Evolutionary conservation across 1,139 yeast species (phyloP), one percentile per base, ranked within the genome.

Genomic region (Sporopachydermia cereana): DNA sequence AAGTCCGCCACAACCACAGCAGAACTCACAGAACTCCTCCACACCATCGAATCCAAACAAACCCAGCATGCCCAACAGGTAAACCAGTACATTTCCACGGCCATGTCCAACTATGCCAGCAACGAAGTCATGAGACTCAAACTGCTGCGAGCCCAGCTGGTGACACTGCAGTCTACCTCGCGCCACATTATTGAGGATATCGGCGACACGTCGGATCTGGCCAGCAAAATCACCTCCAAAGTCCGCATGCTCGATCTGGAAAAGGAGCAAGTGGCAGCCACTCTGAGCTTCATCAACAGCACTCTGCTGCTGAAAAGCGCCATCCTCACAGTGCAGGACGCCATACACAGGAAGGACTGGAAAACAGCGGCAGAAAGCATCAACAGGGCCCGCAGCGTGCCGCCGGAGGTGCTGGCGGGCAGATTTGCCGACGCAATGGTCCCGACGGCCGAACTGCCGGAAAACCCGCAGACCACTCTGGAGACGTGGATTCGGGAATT

Each of bases 381-480:
- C 9, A 57, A 68, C 20, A 68, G 71, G 24, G 77, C 78, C 7
- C 64, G 74, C 21, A 55, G 66, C 24, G 62, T 84, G 27, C 85
- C 94, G 0, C 52, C 60, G 0, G 69, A 67, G 2, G 57, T 74
- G 14, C 58, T 84, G 21, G 67, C 61, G 12, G 89, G 95, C n/a
- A 68, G 73, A 47, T 88, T 81, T 61, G 91, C 95, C 2, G 74
- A 79, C 44, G 77, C 73, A 43, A 85, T 84, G 55, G 91, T 91
- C n/a, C 98, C 99, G 0, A 79, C 95, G 0, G 71, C 84, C 5
- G 94, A 85, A 46, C 72, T 88, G n/a, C 96, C 96, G 0, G 95
- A 85, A 47, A 66, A 74, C 45, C 97, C 98, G 0, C 60, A 63
- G 14, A 71, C 65, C 1, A 66, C 84, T 0, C 57, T 91, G 1